Evolutionary conservation across 768 basidiomycete species (phyloP), one percentile per base, ranked within the genome.

Genomic region (Lentinula guzmanii): DNA sequence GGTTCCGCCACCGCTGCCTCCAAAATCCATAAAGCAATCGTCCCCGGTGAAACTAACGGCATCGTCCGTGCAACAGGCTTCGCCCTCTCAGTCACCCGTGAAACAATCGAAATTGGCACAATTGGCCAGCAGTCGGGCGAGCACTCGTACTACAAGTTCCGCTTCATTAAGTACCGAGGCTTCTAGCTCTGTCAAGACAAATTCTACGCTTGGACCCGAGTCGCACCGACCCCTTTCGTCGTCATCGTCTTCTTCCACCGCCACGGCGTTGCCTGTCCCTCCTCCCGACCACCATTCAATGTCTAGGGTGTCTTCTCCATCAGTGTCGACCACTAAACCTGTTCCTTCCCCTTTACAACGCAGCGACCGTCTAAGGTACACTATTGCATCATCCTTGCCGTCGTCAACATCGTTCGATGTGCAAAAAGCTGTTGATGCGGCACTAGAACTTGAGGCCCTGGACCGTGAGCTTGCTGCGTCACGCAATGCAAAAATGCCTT

Each of bases 61-160:
- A 18, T 24, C 18, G 16, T n/a, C 11, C 21, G 46, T 48, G 21
- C 46, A 43, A 16, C 42, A 43, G 42, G 61, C 62, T 18, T 70
- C 67, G 28, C 58, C 67, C 37, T 65, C 58, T 56, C 62, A 61
- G 45, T 69, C 74, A 34, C 70, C 35, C 1, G 59, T 74, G 13
- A 82, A 78, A 66, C 83, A 82, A 63, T 91, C 90, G 7, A 91
- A 89, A 66, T 73, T 92, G 42, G 85, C 87, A 1, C 78, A 79
- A 62, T 74, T 91, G 18, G 89, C 90, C 10, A 86, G 81, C 65
- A 87, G 87, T 8, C 77, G 86, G 61, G 79, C 84, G 2, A 83
- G 82, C 60, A 78, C 78, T 39, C 74, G 74, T 50, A 81, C 77
- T 61, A 75, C 79, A 62, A 84, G 81, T 65, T 85, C 86, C 24